phyloP scores from a whole-genome alignment of 148 eudicot genomes.

The Chenopodium album region DNA sequence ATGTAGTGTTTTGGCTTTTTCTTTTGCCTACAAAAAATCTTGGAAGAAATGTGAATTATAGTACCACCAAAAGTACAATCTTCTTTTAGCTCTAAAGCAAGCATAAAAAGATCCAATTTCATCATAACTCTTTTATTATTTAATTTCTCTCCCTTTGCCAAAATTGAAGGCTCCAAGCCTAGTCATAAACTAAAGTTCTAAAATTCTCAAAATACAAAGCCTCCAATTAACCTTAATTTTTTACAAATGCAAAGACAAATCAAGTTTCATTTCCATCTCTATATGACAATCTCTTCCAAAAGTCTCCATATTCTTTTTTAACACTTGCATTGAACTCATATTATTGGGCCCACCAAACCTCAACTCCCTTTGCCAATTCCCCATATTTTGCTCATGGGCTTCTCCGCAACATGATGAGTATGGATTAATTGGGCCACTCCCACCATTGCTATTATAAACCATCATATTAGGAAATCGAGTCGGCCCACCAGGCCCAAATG shows the following conservation, averaged over 20 bases:
- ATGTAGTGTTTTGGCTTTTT: neutral
- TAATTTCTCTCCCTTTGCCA: neutral
- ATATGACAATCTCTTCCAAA: conserved; percentile 22
- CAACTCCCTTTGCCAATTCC: conserved; percentile 42
- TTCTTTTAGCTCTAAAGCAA: neutral
- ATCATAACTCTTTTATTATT: neutral
- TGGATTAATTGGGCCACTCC: conserved; percentile 19
- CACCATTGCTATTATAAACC: conserved; percentile 29
- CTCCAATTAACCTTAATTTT: neutral
- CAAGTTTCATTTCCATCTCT: conserved; percentile 57
- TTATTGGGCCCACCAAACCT: conserved; percentile 24
- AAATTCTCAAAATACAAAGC: neutral
- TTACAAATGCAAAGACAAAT: conserved; percentile 77
- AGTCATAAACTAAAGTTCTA: neutral
- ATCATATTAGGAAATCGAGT: conserved; percentile 41
- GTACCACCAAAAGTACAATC: neutral
- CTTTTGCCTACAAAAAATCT: neutral
- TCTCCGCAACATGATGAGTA: conserved; percentile 20
- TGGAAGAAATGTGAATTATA: neutral
- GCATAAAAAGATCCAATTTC: neutral
- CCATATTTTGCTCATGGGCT: conserved; percentile 34
- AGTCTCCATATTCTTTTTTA: conserved; percentile 12
- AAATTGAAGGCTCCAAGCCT: neutral
- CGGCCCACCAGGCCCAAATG: conserved; percentile 50
- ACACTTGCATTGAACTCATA: conserved; percentile 17